Conservation (phyloP, 2,329 filamentous ascomycete species). For the Hymenoscyphus fraxineus region DNA sequence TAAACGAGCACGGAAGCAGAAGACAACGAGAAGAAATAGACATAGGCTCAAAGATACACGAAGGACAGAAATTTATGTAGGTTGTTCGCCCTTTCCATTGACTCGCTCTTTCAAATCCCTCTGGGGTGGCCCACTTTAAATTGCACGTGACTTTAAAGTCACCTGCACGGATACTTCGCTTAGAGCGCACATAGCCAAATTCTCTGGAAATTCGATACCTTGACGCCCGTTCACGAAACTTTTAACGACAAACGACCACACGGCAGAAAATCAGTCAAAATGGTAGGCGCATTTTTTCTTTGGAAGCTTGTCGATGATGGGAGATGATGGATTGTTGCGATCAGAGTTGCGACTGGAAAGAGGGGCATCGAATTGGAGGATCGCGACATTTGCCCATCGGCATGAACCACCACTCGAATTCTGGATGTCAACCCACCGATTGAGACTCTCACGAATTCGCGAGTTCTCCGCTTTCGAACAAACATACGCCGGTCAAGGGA, state of each 20-base stretch:
- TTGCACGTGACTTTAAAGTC: not conserved
- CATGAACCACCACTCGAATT: conserved; percentile 1
- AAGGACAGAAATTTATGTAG: not conserved
- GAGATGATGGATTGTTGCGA: not conserved
- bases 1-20: too few species aligned
- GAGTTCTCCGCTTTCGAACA: conserved; percentile 2
- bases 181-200: not conserved
- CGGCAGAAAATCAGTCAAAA: conserved; percentile 25
- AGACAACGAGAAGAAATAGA: too few species aligned
- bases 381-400: not conserved
- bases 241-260: conserved; percentile 16
- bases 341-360: not conserved
- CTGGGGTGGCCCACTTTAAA: not conserved
- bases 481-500: not conserved
- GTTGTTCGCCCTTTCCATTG: not conserved
- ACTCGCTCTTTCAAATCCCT: not conserved
- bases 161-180: not conserved
- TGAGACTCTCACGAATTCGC: not conserved
- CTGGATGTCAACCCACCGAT: not conserved
- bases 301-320: not conserved
- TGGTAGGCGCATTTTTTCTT: conserved; percentile 21
- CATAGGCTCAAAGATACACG: not conserved
- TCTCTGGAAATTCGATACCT: not conserved
- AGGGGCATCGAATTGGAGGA: conserved; percentile 6
- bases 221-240: conserved; percentile 9